Percentiles rank a stretch among this genome's conserved stretches.
These are phyloP conservation scores for Komagataella phaffii DNA, from an alignment of 805 yeast genomes.

Conservation along the genomic window DNA sequence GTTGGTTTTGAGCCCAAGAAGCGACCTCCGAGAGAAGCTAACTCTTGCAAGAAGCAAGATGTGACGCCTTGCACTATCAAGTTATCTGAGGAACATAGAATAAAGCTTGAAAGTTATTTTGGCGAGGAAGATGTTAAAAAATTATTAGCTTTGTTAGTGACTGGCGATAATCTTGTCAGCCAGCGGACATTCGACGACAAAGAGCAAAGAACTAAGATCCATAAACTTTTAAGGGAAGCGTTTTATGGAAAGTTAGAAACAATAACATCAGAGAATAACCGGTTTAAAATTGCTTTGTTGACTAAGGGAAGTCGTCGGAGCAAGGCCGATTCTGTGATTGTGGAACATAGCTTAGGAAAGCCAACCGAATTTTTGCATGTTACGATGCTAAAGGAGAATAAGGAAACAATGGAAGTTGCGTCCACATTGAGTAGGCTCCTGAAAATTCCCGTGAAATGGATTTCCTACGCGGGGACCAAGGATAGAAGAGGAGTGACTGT, in stretches of 20 bases:
- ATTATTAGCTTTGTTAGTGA: slow-evolving; percentile 36
- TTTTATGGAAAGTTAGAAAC: slow-evolving; percentile 71
- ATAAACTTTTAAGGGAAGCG: slow-evolving; percentile 59
- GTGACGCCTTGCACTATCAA: slow-evolving; percentile 2
- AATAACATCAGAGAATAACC: slow-evolving; percentile 54
- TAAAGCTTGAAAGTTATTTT: slow-evolving; percentile 35
- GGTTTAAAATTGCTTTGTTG: slow-evolving; percentile 48
- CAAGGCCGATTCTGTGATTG: slow-evolving; percentile 14
- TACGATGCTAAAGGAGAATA: slow-evolving; percentile 82
- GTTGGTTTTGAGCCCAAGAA: slow-evolving; percentile 39
- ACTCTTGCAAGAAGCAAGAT: slow-evolving; percentile 13
- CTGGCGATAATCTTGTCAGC: slow-evolving; percentile 48
- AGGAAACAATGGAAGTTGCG: slow-evolving; percentile 95
- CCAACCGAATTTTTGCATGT: slow-evolving; percentile 59
- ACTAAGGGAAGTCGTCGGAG: slow-evolving; percentile 25
- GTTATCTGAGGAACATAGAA: slow-evolving; percentile 30
- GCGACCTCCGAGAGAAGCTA: slow-evolving; percentile 20
- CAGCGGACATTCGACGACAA: slow-evolving; percentile 49
- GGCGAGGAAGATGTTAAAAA: slow-evolving; percentile 47
- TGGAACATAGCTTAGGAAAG: slow-evolving; percentile 66
- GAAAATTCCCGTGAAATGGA: slow-evolving; percentile 53
- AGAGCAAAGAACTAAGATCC: slow-evolving; percentile 62
- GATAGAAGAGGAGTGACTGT: slow-evolving; percentile 94
- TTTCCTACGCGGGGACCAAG: slow-evolving; percentile 89
- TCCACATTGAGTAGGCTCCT: slow-evolving; percentile 58